Percentiles rank a stretch among this genome's conserved stretches.
These are phyloP conservation scores for Scalesia atractyloides DNA, from an alignment of 129 eudicot species.

Conservation along the genomic window DNA sequence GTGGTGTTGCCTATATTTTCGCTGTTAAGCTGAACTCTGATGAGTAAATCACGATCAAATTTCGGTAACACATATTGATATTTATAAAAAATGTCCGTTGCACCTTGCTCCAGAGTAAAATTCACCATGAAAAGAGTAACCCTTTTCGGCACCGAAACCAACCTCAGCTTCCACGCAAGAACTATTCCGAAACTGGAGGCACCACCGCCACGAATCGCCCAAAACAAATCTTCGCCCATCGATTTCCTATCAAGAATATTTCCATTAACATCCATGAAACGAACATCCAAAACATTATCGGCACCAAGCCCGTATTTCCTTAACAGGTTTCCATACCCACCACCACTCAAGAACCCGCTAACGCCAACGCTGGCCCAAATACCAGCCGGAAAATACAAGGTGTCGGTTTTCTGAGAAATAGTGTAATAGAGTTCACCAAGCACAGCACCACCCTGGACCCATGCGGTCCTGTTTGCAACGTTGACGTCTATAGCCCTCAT, in stretches of 20 bases:
- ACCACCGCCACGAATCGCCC: constrained; percentile 39
- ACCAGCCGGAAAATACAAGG: constrained; percentile 12
- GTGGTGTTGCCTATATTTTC: not conserved
- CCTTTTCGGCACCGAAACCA: constrained; percentile 31
- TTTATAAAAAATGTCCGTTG: constrained; percentile 10
- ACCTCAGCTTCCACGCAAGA: constrained; percentile 32
- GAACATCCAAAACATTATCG: constrained; percentile 14
- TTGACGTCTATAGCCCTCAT: not conserved
- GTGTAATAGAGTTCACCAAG: constrained; percentile 18
- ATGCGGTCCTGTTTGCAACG: not conserved
- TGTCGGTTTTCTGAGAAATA: constrained; percentile 10
- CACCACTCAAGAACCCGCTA: constrained; percentile 13
- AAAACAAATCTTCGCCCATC: constrained; percentile 42
- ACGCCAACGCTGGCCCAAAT: not conserved
- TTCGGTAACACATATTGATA: constrained; percentile 29
- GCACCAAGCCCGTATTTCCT: constrained; percentile 17
- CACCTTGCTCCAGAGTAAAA: constrained; percentile 24
- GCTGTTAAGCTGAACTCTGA: constrained; percentile 20
- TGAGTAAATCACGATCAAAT: not conserved
- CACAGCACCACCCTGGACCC: constrained; percentile 8
- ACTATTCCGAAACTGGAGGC: constrained; percentile 36
- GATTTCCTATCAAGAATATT: not conserved
- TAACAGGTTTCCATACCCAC: constrained; percentile 11
- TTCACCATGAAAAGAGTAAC: constrained; percentile 14
- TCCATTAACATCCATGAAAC: constrained; percentile 1